Percentiles rank a stretch among this genome's conserved stretches.
Conservation (phyloP, 139 green algal species). For the Chlamydomonas schloesseri region DNA sequence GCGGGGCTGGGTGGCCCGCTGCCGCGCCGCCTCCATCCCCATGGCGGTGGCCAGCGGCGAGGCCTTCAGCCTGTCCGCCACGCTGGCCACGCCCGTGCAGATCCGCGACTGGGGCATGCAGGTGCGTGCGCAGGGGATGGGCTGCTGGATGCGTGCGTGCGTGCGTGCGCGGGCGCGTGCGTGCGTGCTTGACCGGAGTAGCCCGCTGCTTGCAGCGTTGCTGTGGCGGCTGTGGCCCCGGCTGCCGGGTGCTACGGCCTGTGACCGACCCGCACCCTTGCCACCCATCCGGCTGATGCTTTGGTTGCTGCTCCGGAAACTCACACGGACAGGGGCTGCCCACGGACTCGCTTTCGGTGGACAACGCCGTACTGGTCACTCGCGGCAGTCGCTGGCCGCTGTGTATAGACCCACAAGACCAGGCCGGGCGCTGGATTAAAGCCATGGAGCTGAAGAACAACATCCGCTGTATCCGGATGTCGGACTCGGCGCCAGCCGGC, state of each 20-base stretch:
- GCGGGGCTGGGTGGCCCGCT: conserved; percentile 57
- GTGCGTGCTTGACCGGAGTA: too few relatives aligned
- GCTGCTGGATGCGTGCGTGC: too few relatives aligned
- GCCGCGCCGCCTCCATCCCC: conserved; percentile 65
- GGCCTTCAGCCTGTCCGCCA: conserved; percentile 52
- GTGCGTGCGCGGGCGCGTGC: too few relatives aligned
- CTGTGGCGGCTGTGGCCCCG: too few relatives aligned
- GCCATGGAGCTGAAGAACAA: conserved; percentile 75
- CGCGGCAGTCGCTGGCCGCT: conserved; percentile 78
- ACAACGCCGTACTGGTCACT: conserved; percentile 84
- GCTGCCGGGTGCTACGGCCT: too few relatives aligned
- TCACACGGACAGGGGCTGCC: conserved; percentile 70
- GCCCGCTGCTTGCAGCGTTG: too few relatives aligned
- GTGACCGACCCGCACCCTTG: too few relatives aligned
- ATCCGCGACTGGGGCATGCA: conserved; percentile 70
- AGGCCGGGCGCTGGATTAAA: conserved; percentile 84
- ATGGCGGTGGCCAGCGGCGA: background rate
- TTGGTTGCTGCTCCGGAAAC: background rate
- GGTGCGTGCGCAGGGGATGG: conserved; percentile 10
- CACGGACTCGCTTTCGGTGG: conserved; percentile 75
- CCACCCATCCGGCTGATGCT: background rate
- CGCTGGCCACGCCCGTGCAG: conserved; percentile 73
- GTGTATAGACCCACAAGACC: conserved; percentile 85
- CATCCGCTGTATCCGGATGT: conserved; percentile 56
- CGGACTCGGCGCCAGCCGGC: background rate